phyloP scores from a whole-genome alignment of 257 asterid genomes.

The Capsicum pubescens region DNA sequence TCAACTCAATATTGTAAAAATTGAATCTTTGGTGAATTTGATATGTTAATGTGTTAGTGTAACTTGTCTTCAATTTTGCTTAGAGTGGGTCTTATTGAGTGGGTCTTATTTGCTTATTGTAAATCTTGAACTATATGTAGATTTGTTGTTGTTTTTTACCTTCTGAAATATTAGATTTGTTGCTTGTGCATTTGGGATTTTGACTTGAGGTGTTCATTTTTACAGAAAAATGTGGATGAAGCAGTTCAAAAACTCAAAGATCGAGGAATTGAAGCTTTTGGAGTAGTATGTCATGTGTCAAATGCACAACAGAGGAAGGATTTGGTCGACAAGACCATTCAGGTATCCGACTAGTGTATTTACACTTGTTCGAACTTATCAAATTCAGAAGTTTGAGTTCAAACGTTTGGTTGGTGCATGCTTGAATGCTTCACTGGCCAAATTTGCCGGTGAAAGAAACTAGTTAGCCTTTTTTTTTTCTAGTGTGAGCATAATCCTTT shows the following conservation, averaged over 20 bases:
- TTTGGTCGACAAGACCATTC: constrained; percentile 67
- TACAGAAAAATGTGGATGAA: constrained; percentile 86
- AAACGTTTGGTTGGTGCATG: too few species aligned
- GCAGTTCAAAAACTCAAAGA: constrained; percentile 69
- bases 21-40: background rate
- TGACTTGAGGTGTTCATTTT: background rate
- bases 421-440: background rate
- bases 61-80: background rate
- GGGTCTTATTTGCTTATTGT: constrained; percentile 1
- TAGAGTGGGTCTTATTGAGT: background rate
- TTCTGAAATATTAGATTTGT: background rate
- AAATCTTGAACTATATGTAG: background rate
- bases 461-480: background rate
- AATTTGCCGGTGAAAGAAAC: background rate
- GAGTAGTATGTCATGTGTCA: constrained; percentile 86
- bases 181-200: background rate
- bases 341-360: constrained; percentile 45
- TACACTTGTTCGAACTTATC: background rate
- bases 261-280: constrained; percentile 68
- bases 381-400: background rate
- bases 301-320: constrained; percentile 77
- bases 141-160: background rate
- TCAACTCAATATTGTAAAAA: background rate
- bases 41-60: background rate
- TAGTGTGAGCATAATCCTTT: background rate